Evolutionary conservation across 2,329 filamentous ascomycete species (phyloP), one percentile per base, ranked within the genome.

Genomic region (Alternaria arbusti): DNA sequence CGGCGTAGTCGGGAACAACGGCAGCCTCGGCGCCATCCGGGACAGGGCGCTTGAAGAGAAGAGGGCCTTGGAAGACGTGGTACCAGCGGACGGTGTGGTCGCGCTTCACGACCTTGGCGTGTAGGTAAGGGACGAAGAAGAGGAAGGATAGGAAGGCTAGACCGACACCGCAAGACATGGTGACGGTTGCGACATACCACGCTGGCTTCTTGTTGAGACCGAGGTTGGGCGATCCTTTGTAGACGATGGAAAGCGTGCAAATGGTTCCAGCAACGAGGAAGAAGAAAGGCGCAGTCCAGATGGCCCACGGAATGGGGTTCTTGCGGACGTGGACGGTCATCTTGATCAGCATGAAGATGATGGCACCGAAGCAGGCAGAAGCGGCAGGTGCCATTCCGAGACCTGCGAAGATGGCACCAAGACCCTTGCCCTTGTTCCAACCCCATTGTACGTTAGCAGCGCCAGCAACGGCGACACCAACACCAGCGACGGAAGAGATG

Each of bases 161-260:
- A 61, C 87, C 90, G 50, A 79, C 82, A 64, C 90, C 90, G 36
- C 84, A 84, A 44, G 90, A 90, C 64, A 93, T 74, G 17, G 88
- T 89, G 64, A 93, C 90, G 13, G 86, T 81, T 11, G 85, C 89
- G 64, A 93, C 87, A 74, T 87, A 93, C 86, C 86, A 89, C 9
- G 80, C 79, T 2, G 91, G 89, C 84, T 90, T 91, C 80, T 90
- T 87, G 82, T 82, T 84, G 26, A 92, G 82, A 22, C 86, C 85
- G 28, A 92, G 85, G 63, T 84, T 89, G 23, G 91, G 90, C 10
- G 91, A 92, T 30, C 91, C 91, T 85, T 94, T 93, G 86, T 92
- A 93, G 70, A 94, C 91, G 71, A 94, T 89, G 46, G 90, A 92
- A 6, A 94, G 84, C 0, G 91, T 91, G 82, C 90, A 92, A 73